Percentiles rank a stretch among this genome's conserved stretches.
Evolutionary conservation across 305 asterid genomes (phyloP).

Genomic region (Fraxinus sp.): DNA sequence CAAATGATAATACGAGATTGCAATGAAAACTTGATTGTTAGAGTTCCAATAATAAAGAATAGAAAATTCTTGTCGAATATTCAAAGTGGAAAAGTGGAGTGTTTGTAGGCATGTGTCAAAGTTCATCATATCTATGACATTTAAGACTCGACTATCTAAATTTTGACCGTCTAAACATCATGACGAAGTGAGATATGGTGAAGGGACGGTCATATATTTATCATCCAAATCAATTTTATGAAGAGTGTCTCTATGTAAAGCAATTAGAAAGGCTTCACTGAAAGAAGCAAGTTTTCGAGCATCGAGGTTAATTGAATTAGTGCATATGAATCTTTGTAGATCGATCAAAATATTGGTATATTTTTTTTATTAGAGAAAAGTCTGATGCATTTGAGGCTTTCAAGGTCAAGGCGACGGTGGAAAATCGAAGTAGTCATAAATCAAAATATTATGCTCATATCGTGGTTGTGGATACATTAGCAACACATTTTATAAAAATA

Average conservation of each 20-base stretch:
- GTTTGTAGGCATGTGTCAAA: not conserved
- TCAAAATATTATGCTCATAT: not conserved
- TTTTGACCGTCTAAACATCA: not conserved
- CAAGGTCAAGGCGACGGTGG: not conserved
- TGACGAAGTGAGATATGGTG: not conserved
- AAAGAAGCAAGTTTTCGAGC: not conserved
- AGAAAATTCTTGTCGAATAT: no score
- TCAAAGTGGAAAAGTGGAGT: no score
- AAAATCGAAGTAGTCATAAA: not conserved
- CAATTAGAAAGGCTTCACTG: not conserved
- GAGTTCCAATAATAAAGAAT: no score
- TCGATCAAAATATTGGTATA: not conserved
- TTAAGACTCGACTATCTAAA: no score
- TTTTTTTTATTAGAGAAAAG: not conserved
- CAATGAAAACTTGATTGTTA: no score
- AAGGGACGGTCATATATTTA: not conserved
- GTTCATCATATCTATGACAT: not conserved
- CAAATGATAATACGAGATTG: no score
- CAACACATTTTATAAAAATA: not conserved
- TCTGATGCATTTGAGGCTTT: not conserved
- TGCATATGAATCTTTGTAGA: not conserved
- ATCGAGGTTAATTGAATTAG: not conserved
- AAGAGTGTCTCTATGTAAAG: not conserved
- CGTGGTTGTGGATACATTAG: not conserved
- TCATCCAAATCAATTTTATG: not conserved